Evolutionary conservation across 192 early-diverging fungal species (phyloP).

Genomic region (Backusella westeae): DNA sequence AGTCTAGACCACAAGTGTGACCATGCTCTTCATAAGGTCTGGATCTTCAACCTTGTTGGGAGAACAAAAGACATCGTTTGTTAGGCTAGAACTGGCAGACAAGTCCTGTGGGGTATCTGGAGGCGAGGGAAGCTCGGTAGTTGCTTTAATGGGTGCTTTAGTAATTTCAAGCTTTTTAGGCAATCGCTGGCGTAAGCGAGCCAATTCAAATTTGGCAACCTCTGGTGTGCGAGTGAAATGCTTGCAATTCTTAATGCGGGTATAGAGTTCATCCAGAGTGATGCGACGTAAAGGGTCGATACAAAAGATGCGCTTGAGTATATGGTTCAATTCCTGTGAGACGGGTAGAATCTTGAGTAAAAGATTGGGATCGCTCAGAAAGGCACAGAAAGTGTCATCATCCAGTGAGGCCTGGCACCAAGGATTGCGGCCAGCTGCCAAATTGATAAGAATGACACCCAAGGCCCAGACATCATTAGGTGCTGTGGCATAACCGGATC

Average conservation of each 20-base stretch:
- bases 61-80: not conserved
- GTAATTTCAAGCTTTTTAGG: not conserved
- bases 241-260: slow-evolving; percentile 40
- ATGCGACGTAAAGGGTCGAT: slow-evolving; percentile 63
- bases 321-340: slow-evolving; percentile 63
- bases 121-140: slow-evolving; percentile 3
- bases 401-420: slow-evolving; percentile 68
- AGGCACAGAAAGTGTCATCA: slow-evolving; percentile 80
- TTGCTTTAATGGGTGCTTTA: not conserved
- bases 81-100: not conserved
- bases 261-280: slow-evolving; percentile 35
- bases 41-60: not conserved
- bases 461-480: slow-evolving; percentile 89
- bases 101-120: slow-evolving; percentile 5
- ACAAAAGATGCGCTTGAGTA: slow-evolving; percentile 73
- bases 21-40: slow-evolving; percentile 10
- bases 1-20: slow-evolving; percentile 13
- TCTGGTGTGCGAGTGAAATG: slow-evolving; percentile 43
- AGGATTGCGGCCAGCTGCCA: slow-evolving; percentile 81
- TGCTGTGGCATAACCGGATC: slow-evolving; percentile 57
- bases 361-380: slow-evolving; percentile 58
- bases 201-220: slow-evolving; percentile 21
- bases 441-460: slow-evolving; percentile 87
- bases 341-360: slow-evolving; percentile 65
- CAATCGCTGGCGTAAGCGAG: not conserved